phyloP scores from a whole-genome alignment of 148 eudicot genomes.

The Persicaria maculosa region DNA sequence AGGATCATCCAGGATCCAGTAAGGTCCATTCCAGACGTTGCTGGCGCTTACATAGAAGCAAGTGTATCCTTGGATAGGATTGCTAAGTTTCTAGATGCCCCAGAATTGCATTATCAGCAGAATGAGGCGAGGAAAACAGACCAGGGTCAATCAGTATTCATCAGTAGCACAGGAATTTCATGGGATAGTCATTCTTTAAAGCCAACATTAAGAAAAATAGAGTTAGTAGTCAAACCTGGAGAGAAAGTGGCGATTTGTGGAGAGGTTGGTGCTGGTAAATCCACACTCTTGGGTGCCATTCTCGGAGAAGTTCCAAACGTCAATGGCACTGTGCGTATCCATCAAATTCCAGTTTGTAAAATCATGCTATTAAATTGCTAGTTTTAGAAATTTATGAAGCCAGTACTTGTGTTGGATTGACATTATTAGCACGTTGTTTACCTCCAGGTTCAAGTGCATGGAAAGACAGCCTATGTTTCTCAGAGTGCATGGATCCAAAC shows the following conservation, averaged over 20 bases:
- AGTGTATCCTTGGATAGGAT: conserved; percentile 28
- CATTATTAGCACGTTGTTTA: not conserved
- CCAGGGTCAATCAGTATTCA: conserved; percentile 1
- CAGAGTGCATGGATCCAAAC: conserved; percentile 26
- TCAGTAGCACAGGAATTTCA: conserved; percentile 16
- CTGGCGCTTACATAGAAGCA: conserved; percentile 25
- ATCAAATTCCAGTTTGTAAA: not conserved
- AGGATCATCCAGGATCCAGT: conserved; percentile 39
- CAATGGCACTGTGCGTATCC: conserved; percentile 11
- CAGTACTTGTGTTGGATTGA: not conserved
- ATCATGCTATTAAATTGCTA: not conserved
- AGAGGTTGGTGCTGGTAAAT: conserved; percentile 21
- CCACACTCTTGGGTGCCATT: conserved; percentile 17
- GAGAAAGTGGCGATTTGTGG: conserved; percentile 21
- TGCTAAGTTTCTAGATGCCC: conserved; percentile 27
- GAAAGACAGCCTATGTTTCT: conserved; percentile 19
- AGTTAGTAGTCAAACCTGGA: conserved; percentile 9
- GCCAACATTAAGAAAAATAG: conserved; percentile 7
- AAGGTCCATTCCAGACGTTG: conserved; percentile 28
- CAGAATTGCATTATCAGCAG: conserved; percentile 21
- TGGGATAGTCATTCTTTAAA: conserved; percentile 5
- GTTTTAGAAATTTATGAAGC: not conserved
- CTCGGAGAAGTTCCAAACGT: conserved; percentile 15
- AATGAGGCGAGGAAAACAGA: not conserved
- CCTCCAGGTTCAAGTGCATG: conserved; percentile 16